Evolutionary conservation across 805 yeast genomes (phyloP), one percentile per base, ranked within the genome.

Genomic region (Babjeviella inositovora): DNA sequence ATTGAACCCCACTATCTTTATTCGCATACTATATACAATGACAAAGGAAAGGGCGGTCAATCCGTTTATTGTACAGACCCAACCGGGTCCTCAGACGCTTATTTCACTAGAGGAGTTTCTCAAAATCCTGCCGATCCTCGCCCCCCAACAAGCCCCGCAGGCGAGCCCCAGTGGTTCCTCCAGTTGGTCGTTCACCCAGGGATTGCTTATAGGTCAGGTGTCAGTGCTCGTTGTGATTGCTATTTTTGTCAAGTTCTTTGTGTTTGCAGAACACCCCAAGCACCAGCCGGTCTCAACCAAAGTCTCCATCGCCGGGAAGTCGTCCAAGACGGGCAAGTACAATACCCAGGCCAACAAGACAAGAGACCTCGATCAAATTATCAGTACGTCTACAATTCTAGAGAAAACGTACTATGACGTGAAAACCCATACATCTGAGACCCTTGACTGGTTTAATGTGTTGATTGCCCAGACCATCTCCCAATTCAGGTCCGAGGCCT

Each of bases 361-460:
- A 24, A 32, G 47, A 25, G 47, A 45, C 8, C 8, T 20, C 2
- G 37, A 32, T 17, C 24, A 5, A 19, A 28, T 8, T 38, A 37
- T 17, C 39, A 53, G n/a, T 22, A 24, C 4, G 43, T 35, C 52
- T 13, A 43, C 67, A 1, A 80, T 90, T 11, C 52, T 90, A 18
- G 96, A 87, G 32, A 85, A 84, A 37, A 84, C 96, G 0, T 82
- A 82, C 41, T 90, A 90, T 46, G 79, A 90, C 39, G 96, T 90
- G 2, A 70, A 72, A 21, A 71, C 70, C 13, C 98, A 90, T 43
- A 59, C 71, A 10, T 66, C 96, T 0, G 98, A 90, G 50, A 76
- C 95, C 0, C 51, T 90, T 29, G 98, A 90, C 44, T 90, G 98
- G 98, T 82, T 90, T 45, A 90, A 87, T 33, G 96, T 90, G 2